Evolutionary conservation across 495 filamentous ascomycete species (phyloP), one percentile per base, ranked within the genome.

Genomic region (Platismatia glauca): DNA sequence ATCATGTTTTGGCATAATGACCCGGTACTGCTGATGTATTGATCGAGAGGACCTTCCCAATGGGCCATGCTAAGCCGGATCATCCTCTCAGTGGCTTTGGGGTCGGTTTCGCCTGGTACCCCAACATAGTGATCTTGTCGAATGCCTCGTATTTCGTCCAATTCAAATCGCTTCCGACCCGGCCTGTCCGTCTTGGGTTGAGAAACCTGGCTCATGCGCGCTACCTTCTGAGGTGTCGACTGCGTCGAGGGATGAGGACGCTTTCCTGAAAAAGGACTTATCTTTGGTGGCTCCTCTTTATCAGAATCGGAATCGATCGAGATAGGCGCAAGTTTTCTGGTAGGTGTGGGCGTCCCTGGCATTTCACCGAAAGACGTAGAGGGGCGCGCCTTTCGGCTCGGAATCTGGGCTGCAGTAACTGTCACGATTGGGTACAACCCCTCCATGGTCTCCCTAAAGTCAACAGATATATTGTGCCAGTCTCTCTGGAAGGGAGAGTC

Each of bases 11-110:
- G 57, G 3, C 78, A 76, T 1, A 75, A 64, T 1, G 57, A 50
- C 48, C 74, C 64, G 1, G 73, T 71, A 0, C 67, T 63, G 4
- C 58, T 33, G 4, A 79, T 60, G 37, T 78, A 80, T 0, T 59
- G 56, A 1, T 66, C 35, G 39, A 76, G 61, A 0, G 77, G 73
- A 0, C 57, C 59, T 3, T 67, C 44, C 79, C 79, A 82, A 27
- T 79, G 75, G 3, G 64, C 59, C 8, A 79, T 70, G 35, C 74
- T 79, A 15, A 67, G 29, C n/a, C 66, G 55, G 22, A 77, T 73
- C 62, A 82, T 70, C 0, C 61, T 69, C 22, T 79, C 75, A 7
- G 75, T 75, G 0, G 78, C 77, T 3, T 74, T 74, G 0, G 79
- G 77, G 35, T 79, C 72, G 8, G 71, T 72, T 24, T 77, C 73